phyloP scores from a whole-genome alignment of 805 yeast genomes.

The Torulaspora franciscae region DNA sequence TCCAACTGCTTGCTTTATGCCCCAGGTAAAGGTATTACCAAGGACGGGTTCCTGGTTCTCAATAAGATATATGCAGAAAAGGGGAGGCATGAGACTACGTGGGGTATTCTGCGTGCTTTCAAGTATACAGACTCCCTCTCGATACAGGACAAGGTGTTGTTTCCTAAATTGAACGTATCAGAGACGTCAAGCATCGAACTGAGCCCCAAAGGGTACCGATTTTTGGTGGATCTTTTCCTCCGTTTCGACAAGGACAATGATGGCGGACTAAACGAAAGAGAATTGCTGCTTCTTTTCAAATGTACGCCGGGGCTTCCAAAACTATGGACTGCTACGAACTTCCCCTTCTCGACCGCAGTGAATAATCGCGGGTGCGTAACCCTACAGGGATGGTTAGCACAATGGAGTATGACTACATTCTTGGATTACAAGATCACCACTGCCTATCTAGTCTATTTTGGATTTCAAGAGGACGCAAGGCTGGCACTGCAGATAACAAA shows the following conservation, averaged over 20 bases:
- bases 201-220: slow-evolving; percentile 87
- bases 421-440: slow-evolving; percentile 78
- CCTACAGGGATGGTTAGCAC: slow-evolving; percentile 97
- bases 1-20: slow-evolving; percentile 40
- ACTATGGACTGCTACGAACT: slow-evolving; percentile 78
- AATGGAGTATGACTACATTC: slow-evolving; percentile 95
- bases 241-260: slow-evolving; percentile 92
- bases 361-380: slow-evolving; percentile 88
- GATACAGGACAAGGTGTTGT: slow-evolving; percentile 69
- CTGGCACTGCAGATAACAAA: slow-evolving; percentile 74
- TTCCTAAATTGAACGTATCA: slow-evolving; percentile 73
- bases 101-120: slow-evolving; percentile 89
- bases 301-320: slow-evolving; percentile 93
- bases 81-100: slow-evolving; percentile 93
- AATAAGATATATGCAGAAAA: slow-evolving; percentile 81
- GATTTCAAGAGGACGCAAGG: slow-evolving; percentile 57
- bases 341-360: slow-evolving; percentile 83
- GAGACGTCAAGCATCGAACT: slow-evolving; percentile 77
- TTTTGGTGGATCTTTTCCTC: slow-evolving; percentile 82
- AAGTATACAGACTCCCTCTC: slow-evolving; percentile 91
- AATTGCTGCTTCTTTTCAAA: slow-evolving; percentile 61
- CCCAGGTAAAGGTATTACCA: slow-evolving; percentile 53
- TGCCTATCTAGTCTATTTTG: slow-evolving; percentile 84
- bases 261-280: slow-evolving; percentile 82
- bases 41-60: slow-evolving; percentile 68